Base-by-base conservation (phyloP, 2,329 filamentous ascomycete genomes). In the Neonectria sp. region DNA sequence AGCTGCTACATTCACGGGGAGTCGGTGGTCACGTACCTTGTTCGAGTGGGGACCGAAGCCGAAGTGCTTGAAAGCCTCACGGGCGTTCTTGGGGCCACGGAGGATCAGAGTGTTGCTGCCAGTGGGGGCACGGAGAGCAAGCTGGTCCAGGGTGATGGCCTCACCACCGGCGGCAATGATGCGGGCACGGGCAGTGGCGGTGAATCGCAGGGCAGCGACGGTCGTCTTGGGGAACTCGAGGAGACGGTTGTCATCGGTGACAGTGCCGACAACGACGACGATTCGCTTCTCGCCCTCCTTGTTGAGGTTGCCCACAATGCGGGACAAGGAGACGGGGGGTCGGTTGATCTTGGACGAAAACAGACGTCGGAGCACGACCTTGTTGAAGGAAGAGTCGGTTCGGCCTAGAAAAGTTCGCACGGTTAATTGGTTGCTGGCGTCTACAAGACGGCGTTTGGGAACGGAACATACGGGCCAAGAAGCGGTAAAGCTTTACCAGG, bases 321-420 rank as follows among this genome's bases (percentile, higher is more conserved):
- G 93, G 77, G 95, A 98, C 80, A 99, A 89, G 70, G 95, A 98
- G 81, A 99, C 92, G 74, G 96, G 95, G 71, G 94, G 94, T 79
- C 95, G 93, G 93, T 98, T 98, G 88, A 97, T 97, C 86, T 95
- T 94, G 85, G 95, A 97, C 94, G 96, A 97, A 83, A 97, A 97
- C 71, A 99, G 93, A 81, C 96, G 94, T 84, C 95, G 95, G 80
- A 99, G 93, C 82, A 99, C 91, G 80, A 96, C 93, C 90, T 97
- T 97, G 93, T 99, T 99, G 93, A 99, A 99, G 87, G 90, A 90
- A 75, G 94, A 90, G 85, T 98, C 96, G 83, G 96, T 99, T 83
- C 96, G 95, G 87, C 95, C 94, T 97, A 61, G 6, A 43, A 53
- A n/a, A 35, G 37, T 56, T 49, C 3, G 4, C 8, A 27, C 55